Percentiles rank a stretch among this genome's conserved stretches.
Evolutionary conservation across 2,329 filamentous ascomycete genomes (phyloP).

Genomic region (Penicillium vulpinum): DNA sequence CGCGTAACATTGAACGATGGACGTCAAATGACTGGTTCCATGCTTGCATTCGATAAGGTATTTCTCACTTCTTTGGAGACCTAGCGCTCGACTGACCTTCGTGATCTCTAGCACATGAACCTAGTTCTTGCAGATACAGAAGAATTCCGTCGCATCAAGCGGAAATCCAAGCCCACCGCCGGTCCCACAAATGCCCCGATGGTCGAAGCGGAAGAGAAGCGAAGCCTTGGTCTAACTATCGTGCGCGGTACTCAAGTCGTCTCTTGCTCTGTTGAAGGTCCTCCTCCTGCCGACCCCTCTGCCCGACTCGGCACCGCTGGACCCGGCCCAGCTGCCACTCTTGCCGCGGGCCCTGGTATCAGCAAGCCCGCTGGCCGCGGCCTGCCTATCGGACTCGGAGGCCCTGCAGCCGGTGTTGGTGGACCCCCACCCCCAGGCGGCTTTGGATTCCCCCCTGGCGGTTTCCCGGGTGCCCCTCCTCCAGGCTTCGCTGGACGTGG

Average conservation of each 20-base stretch:
- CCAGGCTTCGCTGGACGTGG: constrained; percentile 54
- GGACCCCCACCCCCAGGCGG: constrained; percentile 67
- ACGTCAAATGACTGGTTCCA: constrained; percentile 94
- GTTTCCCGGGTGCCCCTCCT: constrained; percentile 54
- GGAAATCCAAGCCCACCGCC: constrained; percentile 69
- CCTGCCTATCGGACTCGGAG: constrained; percentile 76
- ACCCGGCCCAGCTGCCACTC: constrained; percentile 64
- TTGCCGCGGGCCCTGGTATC: constrained; percentile 84
- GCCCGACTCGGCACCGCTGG: constrained; percentile 79
- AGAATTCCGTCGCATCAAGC: constrained; percentile 90
- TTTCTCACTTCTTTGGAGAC: constrained; percentile 12
- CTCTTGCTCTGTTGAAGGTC: constrained; percentile 91
- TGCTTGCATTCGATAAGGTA: constrained; percentile 98
- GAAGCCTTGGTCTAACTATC: constrained; percentile 92
- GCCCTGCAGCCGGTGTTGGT: constrained; percentile 85
- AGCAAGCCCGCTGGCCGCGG: constrained; percentile 89
- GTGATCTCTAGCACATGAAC: constrained; percentile 81
- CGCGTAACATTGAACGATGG: constrained; percentile 92
- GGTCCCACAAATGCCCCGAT: constrained; percentile 62
- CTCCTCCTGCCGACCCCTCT: constrained; percentile 89
- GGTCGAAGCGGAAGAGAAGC: constrained; percentile 92
- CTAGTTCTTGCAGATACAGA: constrained; percentile 97
- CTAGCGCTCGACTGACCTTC: constrained; percentile 8
- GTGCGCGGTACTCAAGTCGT: constrained; percentile 93
- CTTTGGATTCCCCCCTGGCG: constrained; percentile 54